Conservation (phyloP, 2,329 filamentous ascomycete genomes). For the Talaromyces amestolkiae region DNA sequence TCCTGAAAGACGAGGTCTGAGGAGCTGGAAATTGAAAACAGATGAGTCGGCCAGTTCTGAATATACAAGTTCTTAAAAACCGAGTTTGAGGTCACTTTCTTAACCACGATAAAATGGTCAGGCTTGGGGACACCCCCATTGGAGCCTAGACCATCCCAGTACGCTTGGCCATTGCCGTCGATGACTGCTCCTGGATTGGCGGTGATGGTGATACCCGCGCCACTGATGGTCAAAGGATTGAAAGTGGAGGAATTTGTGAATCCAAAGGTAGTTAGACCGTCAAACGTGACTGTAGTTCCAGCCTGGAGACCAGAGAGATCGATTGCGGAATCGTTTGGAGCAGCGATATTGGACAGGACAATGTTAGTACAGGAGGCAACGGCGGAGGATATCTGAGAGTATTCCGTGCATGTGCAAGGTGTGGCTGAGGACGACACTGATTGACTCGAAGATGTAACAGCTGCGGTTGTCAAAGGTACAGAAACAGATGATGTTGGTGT, state of each 20-base stretch:
- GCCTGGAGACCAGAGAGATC: constrained; percentile 2
- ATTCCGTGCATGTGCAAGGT: not conserved
- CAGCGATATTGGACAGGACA: constrained; percentile 1
- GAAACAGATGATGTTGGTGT: not conserved
- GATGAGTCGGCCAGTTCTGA: constrained; percentile 1
- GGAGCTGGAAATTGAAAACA: not conserved
- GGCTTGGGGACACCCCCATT: constrained; percentile 3
- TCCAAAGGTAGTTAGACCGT: constrained; percentile 1
- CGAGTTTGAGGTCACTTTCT: not conserved
- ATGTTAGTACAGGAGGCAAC: not conserved
- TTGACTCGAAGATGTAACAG: not conserved
- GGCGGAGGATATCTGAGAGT: not conserved
- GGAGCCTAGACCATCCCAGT: constrained; percentile 1
- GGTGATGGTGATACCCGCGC: not conserved
- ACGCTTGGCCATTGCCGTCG: constrained; percentile 2
- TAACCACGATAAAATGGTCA: constrained; percentile 1
- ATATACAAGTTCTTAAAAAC: not conserved
- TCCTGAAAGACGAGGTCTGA: not conserved
- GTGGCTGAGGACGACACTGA: not conserved
- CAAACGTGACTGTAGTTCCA: not conserved
- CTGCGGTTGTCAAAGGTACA: not conserved
- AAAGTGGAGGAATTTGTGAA: not conserved
- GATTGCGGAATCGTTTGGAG: not conserved
- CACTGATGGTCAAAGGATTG: not conserved
- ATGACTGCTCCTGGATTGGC: not conserved